Evolutionary conservation across 495 filamentous ascomycete species (phyloP), one percentile per base, ranked within the genome.

Genomic region (Daldinia caldariorum): DNA sequence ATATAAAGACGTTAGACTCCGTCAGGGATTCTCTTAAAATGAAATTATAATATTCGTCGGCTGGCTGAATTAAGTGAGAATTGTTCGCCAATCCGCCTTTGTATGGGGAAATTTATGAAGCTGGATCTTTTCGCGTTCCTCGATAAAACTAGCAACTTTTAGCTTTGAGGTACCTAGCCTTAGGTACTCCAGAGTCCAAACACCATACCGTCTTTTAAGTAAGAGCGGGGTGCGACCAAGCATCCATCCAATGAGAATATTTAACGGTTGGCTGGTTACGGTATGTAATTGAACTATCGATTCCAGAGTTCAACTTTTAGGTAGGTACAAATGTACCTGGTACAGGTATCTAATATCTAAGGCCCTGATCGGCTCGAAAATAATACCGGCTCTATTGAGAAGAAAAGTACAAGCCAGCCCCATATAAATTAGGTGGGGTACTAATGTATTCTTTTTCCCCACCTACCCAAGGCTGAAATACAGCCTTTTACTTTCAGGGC

Each of bases 31-130:
- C 2, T 4, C 16, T 45, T 10, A 18, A 58, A 20, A 18, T 71
- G 26, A 68, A 71, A 57, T 61, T 67, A 66, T 71, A 67, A 63
- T 38, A 32, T 14, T 57, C 32, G n/a, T 56, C 4, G 12, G 31
- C 29, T 3, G 14, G 16, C 9, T 56, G 26, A 26, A 26, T 26
- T 6, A 35, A 55, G 51, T 32, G 53, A 56, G 31, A 56, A 56
- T 3, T 10, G 53, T 1, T 18, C 26, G 16, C 31, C 16, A 37
- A 37, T 65, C 37, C 22, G 16, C 26, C 20, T 58, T 58, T 54
- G 31, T 12, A 70, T 50, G 58, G 51, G 51, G 62, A 76, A 72
- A 63, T 61, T 69, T 65, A 74, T 67, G 68, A 76, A 74, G 64
- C 55, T 72, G 31, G 51, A 57, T 41, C 37, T 55, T 62, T 63